A percentile compares a stretch with the other conserved stretches of the same genome.
Conservation (phyloP, 108 stramenopile genomes). For the Skeletonema marinoi region DNA sequence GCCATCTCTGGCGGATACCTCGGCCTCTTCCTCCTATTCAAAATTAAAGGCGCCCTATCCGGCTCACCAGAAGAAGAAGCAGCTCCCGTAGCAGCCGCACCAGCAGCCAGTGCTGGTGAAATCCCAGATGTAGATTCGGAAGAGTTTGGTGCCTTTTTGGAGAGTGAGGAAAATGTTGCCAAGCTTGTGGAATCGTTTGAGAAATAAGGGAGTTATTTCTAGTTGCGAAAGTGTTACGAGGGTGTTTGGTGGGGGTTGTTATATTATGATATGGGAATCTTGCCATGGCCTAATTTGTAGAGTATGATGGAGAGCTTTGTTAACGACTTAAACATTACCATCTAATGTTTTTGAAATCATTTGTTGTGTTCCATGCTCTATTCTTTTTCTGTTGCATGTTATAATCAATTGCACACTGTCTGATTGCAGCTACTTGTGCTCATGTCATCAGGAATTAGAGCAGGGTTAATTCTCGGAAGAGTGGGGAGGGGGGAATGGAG, state of each 20-base stretch:
- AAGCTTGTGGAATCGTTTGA: conserved; percentile 48
- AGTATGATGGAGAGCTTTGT: conserved; percentile 1
- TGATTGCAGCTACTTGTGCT: too few species aligned
- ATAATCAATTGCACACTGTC: neutral
- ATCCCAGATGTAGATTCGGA: conserved; percentile 58
- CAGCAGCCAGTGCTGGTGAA: conserved; percentile 65
- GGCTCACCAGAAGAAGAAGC: conserved; percentile 64
- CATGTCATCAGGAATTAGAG: too few species aligned
- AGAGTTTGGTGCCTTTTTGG: conserved; percentile 50
- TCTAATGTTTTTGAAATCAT: neutral
- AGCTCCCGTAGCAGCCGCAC: conserved; percentile 69
- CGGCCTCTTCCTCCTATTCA: conserved; percentile 57
- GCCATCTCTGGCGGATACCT: conserved; percentile 81
- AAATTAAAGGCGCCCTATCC: conserved; percentile 51
- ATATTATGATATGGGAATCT: neutral
- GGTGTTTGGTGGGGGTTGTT: neutral
- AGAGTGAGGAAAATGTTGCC: conserved; percentile 50
- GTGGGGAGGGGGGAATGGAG: neutral
- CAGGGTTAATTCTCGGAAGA: neutral
- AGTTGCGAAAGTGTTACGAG: neutral
- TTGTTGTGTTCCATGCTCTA: neutral
- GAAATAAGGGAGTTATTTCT: conserved; percentile 21
- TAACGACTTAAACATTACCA: conserved; percentile 1
- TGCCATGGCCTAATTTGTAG: neutral
- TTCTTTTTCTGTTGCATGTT: neutral